A percentile compares a stretch with the other conserved stretches of the same genome.
Evolutionary conservation across 495 filamentous ascomycete species (phyloP).

Genomic region (Penicillium pancosmium): DNA sequence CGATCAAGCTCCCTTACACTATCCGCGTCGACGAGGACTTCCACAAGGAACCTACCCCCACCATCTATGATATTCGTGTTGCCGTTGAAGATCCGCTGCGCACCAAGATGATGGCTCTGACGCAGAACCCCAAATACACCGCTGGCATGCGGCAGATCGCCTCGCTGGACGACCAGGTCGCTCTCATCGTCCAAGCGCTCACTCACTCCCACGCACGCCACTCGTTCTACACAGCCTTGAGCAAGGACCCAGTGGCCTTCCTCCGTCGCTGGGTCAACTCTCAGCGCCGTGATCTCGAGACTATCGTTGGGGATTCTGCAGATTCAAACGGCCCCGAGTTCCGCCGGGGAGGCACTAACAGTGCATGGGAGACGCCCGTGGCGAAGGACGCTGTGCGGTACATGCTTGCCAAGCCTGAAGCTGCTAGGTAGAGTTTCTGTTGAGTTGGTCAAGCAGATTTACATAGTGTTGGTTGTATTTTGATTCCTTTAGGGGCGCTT

Average conservation of each 20-base stretch:
- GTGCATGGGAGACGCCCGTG: slow-evolving; percentile 57
- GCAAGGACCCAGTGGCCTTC: slow-evolving; percentile 80
- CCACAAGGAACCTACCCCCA: slow-evolving; percentile 63
- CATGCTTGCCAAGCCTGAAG: slow-evolving; percentile 51
- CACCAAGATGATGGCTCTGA: slow-evolving; percentile 64
- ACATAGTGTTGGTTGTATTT: slow-evolving; percentile 15
- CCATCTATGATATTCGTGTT: slow-evolving; percentile 87
- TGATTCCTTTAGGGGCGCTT: slow-evolving; percentile 35
- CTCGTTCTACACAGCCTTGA: slow-evolving; percentile 74
- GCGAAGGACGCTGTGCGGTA: slow-evolving; percentile 53
- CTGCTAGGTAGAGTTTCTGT: slow-evolving; percentile 26
- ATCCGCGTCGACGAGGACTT: slow-evolving; percentile 91
- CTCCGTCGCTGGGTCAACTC: slow-evolving; percentile 81
- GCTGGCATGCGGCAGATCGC: slow-evolving; percentile 70
- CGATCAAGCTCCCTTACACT: slow-evolving; percentile 85
- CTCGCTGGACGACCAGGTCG: slow-evolving; percentile 79
- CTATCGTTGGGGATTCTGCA: slow-evolving; percentile 79
- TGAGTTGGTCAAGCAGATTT: slow-evolving; percentile 11
- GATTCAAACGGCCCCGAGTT: slow-evolving; percentile 61
- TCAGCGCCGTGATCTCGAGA: slow-evolving; percentile 88
- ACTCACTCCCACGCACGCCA: slow-evolving; percentile 81
- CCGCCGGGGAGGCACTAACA: slow-evolving; percentile 53
- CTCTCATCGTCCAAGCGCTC: slow-evolving; percentile 75
- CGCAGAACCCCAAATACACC: slow-evolving; percentile 50
- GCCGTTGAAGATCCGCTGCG: slow-evolving; percentile 81